Evolutionary conservation across 495 filamentous ascomycete genomes (phyloP).

Genomic region (Apiosordaria backusii): DNA sequence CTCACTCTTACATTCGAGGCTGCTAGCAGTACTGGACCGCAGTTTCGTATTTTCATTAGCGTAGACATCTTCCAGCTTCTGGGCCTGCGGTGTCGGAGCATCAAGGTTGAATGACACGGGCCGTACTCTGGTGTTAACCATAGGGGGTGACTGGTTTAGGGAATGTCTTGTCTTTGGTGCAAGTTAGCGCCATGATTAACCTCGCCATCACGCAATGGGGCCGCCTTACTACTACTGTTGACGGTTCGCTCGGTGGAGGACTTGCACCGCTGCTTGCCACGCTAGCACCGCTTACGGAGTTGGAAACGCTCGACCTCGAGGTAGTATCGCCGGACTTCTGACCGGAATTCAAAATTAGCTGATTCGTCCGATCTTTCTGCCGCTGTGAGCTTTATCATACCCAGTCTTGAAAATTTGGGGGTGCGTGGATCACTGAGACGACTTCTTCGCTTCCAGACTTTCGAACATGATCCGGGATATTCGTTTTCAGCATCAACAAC

Average conservation of each 20-base stretch:
- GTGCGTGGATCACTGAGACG: conserved; percentile 84
- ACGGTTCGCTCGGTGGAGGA: conserved; percentile 33
- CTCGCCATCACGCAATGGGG: background rate
- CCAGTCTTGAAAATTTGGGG: conserved; percentile 72
- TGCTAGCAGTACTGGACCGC: conserved; percentile 54
- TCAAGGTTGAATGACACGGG: conserved; percentile 62
- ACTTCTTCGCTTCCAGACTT: conserved; percentile 65
- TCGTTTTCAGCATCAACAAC: conserved; percentile 60
- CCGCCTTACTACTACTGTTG: conserved; percentile 27
- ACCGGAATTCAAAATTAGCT: conserved; percentile 16
- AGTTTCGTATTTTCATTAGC: conserved; percentile 40
- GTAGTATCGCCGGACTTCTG: conserved; percentile 36
- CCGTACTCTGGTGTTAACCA: conserved; percentile 65
- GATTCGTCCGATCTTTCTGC: background rate
- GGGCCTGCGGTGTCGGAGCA: conserved; percentile 73
- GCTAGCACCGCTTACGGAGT: conserved; percentile 24
- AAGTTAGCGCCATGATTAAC: conserved; percentile 15
- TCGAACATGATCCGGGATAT: conserved; percentile 51
- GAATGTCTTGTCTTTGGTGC: conserved; percentile 24
- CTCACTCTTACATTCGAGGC: conserved; percentile 63
- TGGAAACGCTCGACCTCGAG: conserved; percentile 24
- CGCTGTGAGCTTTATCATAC: conserved; percentile 40
- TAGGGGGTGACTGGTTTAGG: conserved; percentile 52
- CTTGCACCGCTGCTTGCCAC: conserved; percentile 27
- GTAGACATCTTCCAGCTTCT: conserved; percentile 66